Conservation (phyloP, 2,329 filamentous ascomycete species). For the Fusarium sp. region DNA sequence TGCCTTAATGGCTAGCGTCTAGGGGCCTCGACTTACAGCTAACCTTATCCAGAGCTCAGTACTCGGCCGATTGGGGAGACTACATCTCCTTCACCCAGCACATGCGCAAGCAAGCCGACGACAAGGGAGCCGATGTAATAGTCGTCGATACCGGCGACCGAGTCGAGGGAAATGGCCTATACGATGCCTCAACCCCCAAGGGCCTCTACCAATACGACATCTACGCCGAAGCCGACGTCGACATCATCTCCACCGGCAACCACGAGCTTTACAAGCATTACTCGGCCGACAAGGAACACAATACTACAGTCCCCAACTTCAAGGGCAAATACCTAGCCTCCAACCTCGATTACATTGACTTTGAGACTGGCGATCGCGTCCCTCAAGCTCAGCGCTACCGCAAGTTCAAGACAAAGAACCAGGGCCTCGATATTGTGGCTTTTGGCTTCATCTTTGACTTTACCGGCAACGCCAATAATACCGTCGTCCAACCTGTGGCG, state of each 20-base stretch:
- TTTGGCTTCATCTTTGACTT: slow-evolving; percentile 98
- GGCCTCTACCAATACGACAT: slow-evolving; percentile 92
- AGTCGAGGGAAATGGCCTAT: slow-evolving; percentile 93
- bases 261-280: slow-evolving; percentile 92
- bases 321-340: slow-evolving; percentile 85
- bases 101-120: slow-evolving; percentile 82
- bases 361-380: slow-evolving; percentile 75
- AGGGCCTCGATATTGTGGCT: slow-evolving; percentile 83
- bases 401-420: slow-evolving; percentile 92
- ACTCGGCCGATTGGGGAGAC: slow-evolving; percentile 97
- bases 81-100: slow-evolving; percentile 93
- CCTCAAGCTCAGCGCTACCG: slow-evolving; percentile 86
- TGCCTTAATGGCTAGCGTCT: not conserved
- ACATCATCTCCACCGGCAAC: slow-evolving; percentile 89
- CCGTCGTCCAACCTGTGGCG: slow-evolving; percentile 82
- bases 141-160: slow-evolving; percentile 95
- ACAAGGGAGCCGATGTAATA: slow-evolving; percentile 84
- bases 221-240: slow-evolving; percentile 83
- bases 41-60: slow-evolving; percentile 74
- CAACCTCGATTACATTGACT: slow-evolving; percentile 89
- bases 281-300: slow-evolving; percentile 82
- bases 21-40: not conserved
- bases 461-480: slow-evolving; percentile 90
- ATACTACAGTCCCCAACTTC: slow-evolving; percentile 86
- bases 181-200: slow-evolving; percentile 89